Evolutionary conservation across 352 stramenopile genomes (phyloP).

Genomic region (Phytophthora rubi): DNA sequence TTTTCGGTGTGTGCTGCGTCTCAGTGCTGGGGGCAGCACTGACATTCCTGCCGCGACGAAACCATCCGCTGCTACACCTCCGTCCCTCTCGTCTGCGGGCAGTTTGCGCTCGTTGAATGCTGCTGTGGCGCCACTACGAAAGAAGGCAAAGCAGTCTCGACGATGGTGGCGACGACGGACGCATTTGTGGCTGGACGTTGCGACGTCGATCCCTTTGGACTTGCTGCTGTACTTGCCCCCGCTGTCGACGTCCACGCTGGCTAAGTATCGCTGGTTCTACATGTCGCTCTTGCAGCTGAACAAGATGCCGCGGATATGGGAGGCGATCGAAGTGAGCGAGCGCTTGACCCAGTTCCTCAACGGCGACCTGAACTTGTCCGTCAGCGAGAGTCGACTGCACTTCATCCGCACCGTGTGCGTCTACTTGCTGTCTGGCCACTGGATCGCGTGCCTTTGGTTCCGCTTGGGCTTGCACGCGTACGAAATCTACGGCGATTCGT

Average conservation of each 20-base stretch:
- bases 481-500: constrained; percentile 56
- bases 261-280: constrained; percentile 58
- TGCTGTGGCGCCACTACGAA: not conserved
- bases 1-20: constrained; percentile 55
- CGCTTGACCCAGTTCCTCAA: constrained; percentile 58
- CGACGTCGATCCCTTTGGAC: constrained; percentile 54
- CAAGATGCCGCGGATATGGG: constrained; percentile 59
- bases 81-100: constrained; percentile 3
- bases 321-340: constrained; percentile 58
- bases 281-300: constrained; percentile 65
- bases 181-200: constrained; percentile 37
- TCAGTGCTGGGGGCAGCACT: constrained; percentile 26
- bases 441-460: constrained; percentile 78
- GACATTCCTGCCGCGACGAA: constrained; percentile 13
- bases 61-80: not conserved
- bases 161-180: constrained; percentile 12
- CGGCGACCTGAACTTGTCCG: constrained; percentile 56
- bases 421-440: constrained; percentile 69
- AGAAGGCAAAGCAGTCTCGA: not conserved
- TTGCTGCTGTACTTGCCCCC: constrained; percentile 54
- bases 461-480: constrained; percentile 53
- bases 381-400: constrained; percentile 56
- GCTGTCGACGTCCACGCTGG: constrained; percentile 23
- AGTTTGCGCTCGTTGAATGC: constrained; percentile 5
- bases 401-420: constrained; percentile 56